These are phyloP conservation scores for Filobasidium uniguttulatum DNA, from an alignment of 1,284 basidiomycete genomes.

Conservation along the genomic window DNA sequence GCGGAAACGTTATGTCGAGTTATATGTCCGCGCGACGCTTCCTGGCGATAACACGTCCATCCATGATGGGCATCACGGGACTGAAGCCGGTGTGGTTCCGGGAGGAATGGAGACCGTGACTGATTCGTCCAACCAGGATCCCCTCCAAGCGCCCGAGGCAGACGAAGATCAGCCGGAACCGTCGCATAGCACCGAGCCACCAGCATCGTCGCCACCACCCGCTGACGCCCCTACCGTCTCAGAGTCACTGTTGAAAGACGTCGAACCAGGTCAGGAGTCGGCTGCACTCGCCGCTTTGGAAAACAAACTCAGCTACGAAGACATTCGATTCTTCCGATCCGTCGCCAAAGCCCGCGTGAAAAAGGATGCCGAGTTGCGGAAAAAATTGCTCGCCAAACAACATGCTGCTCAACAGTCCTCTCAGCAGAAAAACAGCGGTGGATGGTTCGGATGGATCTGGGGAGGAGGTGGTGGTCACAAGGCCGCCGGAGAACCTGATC, in stretches of 20 bases:
- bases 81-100: no score
- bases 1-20: constrained; percentile 61
- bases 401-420: constrained; percentile 12
- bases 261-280: constrained; percentile 45
- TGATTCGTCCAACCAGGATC: no score
- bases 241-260: no score
- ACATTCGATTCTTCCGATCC: constrained; percentile 94
- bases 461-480: constrained; percentile 41
- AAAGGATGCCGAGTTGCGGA: constrained; percentile 63
- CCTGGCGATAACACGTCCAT: no score
- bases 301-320: constrained; percentile 75
- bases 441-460: constrained; percentile 81
- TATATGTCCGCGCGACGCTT: no score
- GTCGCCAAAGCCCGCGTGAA: constrained; percentile 79
- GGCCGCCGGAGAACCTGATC: constrained; percentile 20
- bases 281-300: constrained; percentile 57
- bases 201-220: no score
- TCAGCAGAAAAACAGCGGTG: constrained; percentile 40
- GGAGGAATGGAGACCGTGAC: no score
- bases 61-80: no score
- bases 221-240: no score
- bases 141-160: no score
- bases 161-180: no score
- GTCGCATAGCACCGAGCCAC: no score
- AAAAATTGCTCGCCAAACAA: constrained; percentile 41